phyloP scores from a whole-genome alignment of 1,139 yeast species.

The Scheffersomyces parashehatae region DNA sequence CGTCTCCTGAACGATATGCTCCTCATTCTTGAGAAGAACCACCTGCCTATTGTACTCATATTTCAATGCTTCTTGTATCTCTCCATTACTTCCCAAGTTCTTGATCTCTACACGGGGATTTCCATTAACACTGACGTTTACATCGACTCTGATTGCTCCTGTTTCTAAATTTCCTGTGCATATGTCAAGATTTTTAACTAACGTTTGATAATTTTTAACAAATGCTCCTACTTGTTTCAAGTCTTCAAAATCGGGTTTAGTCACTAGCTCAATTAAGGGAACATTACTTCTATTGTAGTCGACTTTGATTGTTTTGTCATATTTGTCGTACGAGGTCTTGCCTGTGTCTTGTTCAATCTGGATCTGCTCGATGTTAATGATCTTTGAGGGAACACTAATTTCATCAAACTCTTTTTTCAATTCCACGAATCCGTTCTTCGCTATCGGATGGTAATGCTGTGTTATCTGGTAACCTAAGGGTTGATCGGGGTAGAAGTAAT shows the following conservation, averaged over 20 bases:
- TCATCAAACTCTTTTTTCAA: conserved; percentile 57
- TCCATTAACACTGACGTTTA: conserved; percentile 75
- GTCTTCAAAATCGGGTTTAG: conserved; percentile 79
- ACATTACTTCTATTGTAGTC: conserved; percentile 85
- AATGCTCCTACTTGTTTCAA: conserved; percentile 74
- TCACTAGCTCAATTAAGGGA: conserved; percentile 88
- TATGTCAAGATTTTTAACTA: conserved; percentile 66
- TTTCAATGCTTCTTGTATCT: conserved; percentile 74
- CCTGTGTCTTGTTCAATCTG: conserved; percentile 97
- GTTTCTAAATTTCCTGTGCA: conserved; percentile 91
- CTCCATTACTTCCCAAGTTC: conserved; percentile 81
- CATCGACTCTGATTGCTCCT: conserved; percentile 95
- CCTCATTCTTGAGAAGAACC: conserved; percentile 28
- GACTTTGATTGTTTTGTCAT: conserved; percentile 46
- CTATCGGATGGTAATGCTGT: conserved; percentile 82
- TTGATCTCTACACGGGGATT: conserved; percentile 83
- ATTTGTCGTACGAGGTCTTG: conserved; percentile 61
- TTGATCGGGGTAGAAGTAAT: conserved; percentile 94
- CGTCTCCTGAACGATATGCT: conserved; percentile 61
- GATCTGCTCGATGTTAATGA: conserved; percentile 63
- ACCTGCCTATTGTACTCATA: conserved; percentile 77
- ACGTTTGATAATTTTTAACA: conserved; percentile 74
- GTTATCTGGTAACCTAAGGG: conserved; percentile 96
- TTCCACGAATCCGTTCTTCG: conserved; percentile 60
- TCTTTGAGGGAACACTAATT: conserved; percentile 37